A percentile compares a stretch with the other conserved stretches of the same genome.
Evolutionary conservation across 805 yeast species (phyloP).

Genomic region (Suhomyces vadensis): DNA sequence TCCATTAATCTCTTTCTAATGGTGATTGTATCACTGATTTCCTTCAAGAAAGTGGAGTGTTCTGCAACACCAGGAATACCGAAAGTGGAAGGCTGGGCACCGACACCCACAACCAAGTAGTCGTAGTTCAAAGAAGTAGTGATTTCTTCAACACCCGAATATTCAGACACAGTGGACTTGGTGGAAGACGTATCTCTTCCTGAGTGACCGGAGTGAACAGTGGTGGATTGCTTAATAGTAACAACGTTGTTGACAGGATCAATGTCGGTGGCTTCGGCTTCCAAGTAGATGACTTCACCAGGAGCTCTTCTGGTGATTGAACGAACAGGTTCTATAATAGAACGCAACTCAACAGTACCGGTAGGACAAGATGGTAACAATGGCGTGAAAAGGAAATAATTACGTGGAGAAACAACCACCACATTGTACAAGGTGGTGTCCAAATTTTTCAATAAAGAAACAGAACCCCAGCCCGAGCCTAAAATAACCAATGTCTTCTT

Average conservation of each 20-base stretch:
- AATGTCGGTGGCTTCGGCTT: slow-evolving; percentile 85
- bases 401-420: slow-evolving; percentile 88
- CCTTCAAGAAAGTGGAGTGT: slow-evolving; percentile 85
- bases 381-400: slow-evolving; percentile 95
- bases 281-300: slow-evolving; percentile 79
- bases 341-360: slow-evolving; percentile 85
- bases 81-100: slow-evolving; percentile 92
- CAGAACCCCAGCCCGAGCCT: slow-evolving; percentile 96
- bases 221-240: slow-evolving; percentile 60
- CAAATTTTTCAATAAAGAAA: slow-evolving; percentile 77
- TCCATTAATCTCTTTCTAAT: slow-evolving; percentile 83
- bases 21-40: slow-evolving; percentile 82
- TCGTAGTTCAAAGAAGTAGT: slow-evolving; percentile 61
- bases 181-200: slow-evolving; percentile 49
- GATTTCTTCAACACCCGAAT: slow-evolving; percentile 46
- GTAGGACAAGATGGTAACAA: slow-evolving; percentile 92
- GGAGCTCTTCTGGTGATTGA: slow-evolving; percentile 75
- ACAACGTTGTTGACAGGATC: slow-evolving; percentile 71
- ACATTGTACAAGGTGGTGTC: slow-evolving; percentile 89
- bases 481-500: slow-evolving; percentile 76
- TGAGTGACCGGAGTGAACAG: slow-evolving; percentile 56
- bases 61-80: slow-evolving; percentile 94
- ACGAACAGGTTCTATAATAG: slow-evolving; percentile 92
- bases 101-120: slow-evolving; percentile 88
- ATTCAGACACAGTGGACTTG: slow-evolving; percentile 40